Conservation (phyloP, 1,139 yeast species). For the Spencermartinsiella ligniputridi region DNA sequence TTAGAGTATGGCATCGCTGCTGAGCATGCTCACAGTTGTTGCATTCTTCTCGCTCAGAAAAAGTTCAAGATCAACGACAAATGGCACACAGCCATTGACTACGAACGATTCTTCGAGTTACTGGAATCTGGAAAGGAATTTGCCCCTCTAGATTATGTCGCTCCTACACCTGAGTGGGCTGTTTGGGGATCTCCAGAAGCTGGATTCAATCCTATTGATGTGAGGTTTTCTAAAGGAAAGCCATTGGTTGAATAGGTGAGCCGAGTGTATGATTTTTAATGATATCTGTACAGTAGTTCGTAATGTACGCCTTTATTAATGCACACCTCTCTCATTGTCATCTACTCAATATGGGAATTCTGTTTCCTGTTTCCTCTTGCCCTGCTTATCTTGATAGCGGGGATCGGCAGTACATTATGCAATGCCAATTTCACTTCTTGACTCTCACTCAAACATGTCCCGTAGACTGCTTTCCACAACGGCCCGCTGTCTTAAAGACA, state of each 20-base stretch:
- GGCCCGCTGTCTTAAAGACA: slow-evolving; percentile 15
- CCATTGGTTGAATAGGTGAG: neutral
- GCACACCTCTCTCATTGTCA: neutral
- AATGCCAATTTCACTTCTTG: too few relatives aligned
- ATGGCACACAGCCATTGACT: slow-evolving; percentile 91
- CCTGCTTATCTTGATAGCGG: too few relatives aligned
- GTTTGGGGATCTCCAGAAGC: slow-evolving; percentile 80
- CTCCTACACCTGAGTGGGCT: slow-evolving; percentile 88
- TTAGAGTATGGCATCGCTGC: slow-evolving; percentile 80
- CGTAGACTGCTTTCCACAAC: neutral
- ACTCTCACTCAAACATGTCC: too few relatives aligned
- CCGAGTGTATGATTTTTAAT: neutral
- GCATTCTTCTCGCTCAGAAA: slow-evolving; percentile 75
- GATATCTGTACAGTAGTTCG: neutral
- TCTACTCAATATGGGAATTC: too few relatives aligned
- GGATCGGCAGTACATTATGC: too few relatives aligned
- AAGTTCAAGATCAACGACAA: slow-evolving; percentile 64
- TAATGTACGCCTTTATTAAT: too few relatives aligned
- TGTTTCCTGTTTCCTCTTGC: too few relatives aligned
- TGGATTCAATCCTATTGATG: slow-evolving; percentile 85
- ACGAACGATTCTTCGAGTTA: slow-evolving; percentile 67
- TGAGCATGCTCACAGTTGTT: slow-evolving; percentile 94
- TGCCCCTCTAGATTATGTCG: slow-evolving; percentile 73
- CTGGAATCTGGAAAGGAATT: slow-evolving; percentile 56
- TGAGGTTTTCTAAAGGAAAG: slow-evolving; percentile 25